These are phyloP conservation scores for Talaromyces verruculosus DNA, from an alignment of 2,329 filamentous ascomycete genomes.

Conservation along the genomic window DNA sequence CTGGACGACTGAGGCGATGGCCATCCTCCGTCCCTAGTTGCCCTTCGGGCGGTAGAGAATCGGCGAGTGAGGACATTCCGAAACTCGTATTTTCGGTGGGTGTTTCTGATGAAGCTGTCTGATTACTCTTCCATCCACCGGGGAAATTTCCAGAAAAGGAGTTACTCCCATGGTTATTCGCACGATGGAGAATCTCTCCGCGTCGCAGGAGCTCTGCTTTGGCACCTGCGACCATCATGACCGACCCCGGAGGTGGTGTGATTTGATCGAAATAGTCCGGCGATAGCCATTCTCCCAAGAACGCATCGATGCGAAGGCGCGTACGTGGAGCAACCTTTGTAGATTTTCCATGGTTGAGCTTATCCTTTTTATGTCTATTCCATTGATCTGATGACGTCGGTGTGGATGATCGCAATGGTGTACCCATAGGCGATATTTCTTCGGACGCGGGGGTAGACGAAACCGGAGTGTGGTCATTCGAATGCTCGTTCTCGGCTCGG, in stretches of 20 bases:
- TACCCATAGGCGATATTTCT: constrained; percentile 23
- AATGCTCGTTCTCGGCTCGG: constrained; percentile 26
- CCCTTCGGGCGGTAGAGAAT: constrained; percentile 43
- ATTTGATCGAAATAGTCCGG: constrained; percentile 93
- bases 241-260: constrained; percentile 79
- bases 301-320: constrained; percentile 77
- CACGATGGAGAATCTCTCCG: constrained; percentile 61
- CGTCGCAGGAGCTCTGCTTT: constrained; percentile 81
- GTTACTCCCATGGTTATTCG: constrained; percentile 37
- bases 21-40: constrained; percentile 50
- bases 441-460: constrained; percentile 3
- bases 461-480: not conserved
- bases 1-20: not conserved
- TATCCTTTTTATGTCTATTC: constrained; percentile 8
- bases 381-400: constrained; percentile 26
- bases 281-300: constrained; percentile 92
- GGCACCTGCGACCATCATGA: constrained; percentile 82
- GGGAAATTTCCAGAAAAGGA: constrained; percentile 52
- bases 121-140: constrained; percentile 55
- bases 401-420: constrained; percentile 32
- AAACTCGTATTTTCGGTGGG: constrained; percentile 29
- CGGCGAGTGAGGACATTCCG: constrained; percentile 38
- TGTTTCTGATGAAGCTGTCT: constrained; percentile 25
- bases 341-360: constrained; percentile 4
- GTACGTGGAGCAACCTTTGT: constrained; percentile 21